Base-by-base conservation (phyloP, 768 basidiomycete genomes). In the Lentinula edodes region DNA sequence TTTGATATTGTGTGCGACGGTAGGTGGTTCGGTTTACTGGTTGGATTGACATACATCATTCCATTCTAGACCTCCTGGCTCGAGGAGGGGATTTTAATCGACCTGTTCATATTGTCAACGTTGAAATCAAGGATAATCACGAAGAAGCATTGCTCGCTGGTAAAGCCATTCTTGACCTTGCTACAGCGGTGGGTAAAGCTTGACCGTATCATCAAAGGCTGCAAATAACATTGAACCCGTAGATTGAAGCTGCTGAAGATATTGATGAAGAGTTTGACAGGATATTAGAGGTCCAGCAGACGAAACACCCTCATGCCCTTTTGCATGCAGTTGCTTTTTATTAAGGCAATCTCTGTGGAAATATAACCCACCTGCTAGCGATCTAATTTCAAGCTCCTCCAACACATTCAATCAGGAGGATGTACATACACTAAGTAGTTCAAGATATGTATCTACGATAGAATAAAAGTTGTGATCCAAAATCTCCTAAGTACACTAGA, bases 1-100 rank as follows among this genome's bases (percentile, higher is more conserved):
- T 99, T 95, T 72, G 97, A 99, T 71, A 91, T 94, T 0, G 97
- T 99, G 18, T 97, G 95, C 71, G 97, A 98, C 73, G 97, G 97
- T 97, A 68, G 69, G 85, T 72, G 55, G 46, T 58, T 66, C 34
- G 13, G 18, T 12, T 45, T 16, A 20, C 12, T 41, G 64, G 66
- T 41, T 43, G 23, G 42, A 18, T 13, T 6, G 16, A 39, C 46
- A 23, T 39, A 1, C 9, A 12, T 36, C 18, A 43, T 39, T 10
- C 20, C 16, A 39, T 39, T 52, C 3, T 63, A 94, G 97, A 99
- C 75, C 77, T 99, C 13, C 78, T 98, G 61, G 75, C 80, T 36
- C 84, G 93, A 66, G 95, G 94, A 34, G 93, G 97, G 4, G 95
- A 98, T 61, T 88, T 87, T 69, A 98, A 94, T 76, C 88, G 88